Evolutionary conservation across 1,139 yeast species (phyloP), one percentile per base, ranked within the genome.

Genomic region (Geotrichum candidum): DNA sequence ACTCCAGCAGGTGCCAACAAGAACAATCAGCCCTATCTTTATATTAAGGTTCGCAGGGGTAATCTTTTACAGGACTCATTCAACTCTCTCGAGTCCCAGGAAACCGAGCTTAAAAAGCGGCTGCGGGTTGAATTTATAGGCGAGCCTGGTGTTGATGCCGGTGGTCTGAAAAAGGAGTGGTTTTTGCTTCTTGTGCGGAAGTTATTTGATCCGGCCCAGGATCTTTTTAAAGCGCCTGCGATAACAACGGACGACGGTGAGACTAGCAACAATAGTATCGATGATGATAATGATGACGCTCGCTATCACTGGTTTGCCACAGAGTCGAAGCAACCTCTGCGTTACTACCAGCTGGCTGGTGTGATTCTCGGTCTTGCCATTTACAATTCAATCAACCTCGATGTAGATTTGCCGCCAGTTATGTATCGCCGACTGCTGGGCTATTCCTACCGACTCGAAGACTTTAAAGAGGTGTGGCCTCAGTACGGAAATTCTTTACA

Each of bases 71-170:
- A 81, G 56, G 98, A 94, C 72, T 90, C 97, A 0, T 74, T 94
- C 46, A 76, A 80, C n/a, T 80, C 84, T 61, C 84, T 92, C 46
- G 82, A 83, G 61, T 70, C 74, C 10, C 83, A 86, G 68, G 83
- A 82, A 55, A 74, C 74, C 13, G 90, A 88, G 68, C 78, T 92
- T 64, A 86, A 87, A 69, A 91, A 91, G 71, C 82, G 90, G 2
- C 74, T 92, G 41, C 80, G 84, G 66, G 87, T 94, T 11, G 92
- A 88, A 68, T 94, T 94, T 72, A 73, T 87, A 3, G 86, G 86
- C 61, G 98, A 94, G 70, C 96, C 94, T 0, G 98, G 98, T 0
- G 81, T 92, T 27, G 99, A 94, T 76, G 97, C 92, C 0, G 98
- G 98, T 1, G 99, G 98, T 0, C 78, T 92, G 64, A 84, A 86